Base-by-base conservation (phyloP, 1,284 basidiomycete species). In the Marasmius fiardii region DNA sequence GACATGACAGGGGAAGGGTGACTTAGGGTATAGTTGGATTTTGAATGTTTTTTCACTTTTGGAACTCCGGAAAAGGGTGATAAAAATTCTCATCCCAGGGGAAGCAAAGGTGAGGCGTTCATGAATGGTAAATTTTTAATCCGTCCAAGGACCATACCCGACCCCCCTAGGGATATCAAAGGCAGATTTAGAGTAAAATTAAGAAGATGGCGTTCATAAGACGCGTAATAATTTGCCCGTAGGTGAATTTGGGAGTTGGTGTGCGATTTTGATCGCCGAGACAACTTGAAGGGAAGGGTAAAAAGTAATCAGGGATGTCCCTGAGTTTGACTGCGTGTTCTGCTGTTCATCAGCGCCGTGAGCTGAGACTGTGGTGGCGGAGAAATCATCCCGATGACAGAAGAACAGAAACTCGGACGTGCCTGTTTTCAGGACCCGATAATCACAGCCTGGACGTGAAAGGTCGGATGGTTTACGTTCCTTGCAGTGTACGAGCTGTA, bases 321-420 rank as follows among this genome's bases (percentile, higher is more conserved):
- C 60, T 52, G n/a, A n/a, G 61, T 66, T 69, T 68, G 68, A 67
- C 67, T 67, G 56, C 64, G 62, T 68, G 67, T 65, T 65, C 59
- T 63, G 64, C 67, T 66, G 54, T 63, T 70, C 67, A 64, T 67
- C 67, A 68, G 58, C 26, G 65, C 53, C 63, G 35, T 39, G 53
- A 53, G 66, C 67, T 68, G 67, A 55, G 66, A 68, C 68, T 70
- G 66, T 66, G 68, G 68, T 66, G 67, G 67, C 67, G 65, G 64
- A 53, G 62, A 63, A 62, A 59, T 64, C 62, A 65, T 66, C 65
- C 20, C 39, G 39, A n/a, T 16, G 14, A 49, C 28, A 18, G 14
- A 28, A 28, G 35, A 26, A 49, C 12, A 50, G 24, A 39, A n/a
- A 35, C 16, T 14, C 10, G 26, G 16, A 49, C 47, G 47, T 49